Base-by-base conservation (phyloP, 768 basidiomycete species). In the Pulveroboletus sp. region DNA sequence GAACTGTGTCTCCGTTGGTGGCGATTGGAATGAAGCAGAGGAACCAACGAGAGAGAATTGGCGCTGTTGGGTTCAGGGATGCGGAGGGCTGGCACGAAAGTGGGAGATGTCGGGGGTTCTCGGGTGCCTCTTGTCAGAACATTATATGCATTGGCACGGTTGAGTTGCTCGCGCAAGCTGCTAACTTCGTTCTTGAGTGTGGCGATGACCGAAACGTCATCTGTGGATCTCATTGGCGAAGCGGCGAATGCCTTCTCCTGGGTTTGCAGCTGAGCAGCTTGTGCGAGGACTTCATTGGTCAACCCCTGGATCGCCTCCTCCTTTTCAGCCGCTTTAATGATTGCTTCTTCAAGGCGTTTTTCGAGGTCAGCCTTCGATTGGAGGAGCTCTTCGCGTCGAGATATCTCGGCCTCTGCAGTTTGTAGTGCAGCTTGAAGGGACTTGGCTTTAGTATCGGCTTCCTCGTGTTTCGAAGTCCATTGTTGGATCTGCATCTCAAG, bases 111-210 rank as follows among this genome's bases (percentile, higher is more conserved):
- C 5, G 89, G 88, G 19, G 83, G 82, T 16, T 90, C 84, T 31
- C 85, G 83, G 36, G 79, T 67, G 26, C 86, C 82, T 56, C 85
- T 82, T 11, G 91, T 93, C 43, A 96, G 78, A 14, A 82, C 78
- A 58, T 93, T 91, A 59, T 96, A 79, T 9, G 96, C 92, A 63
- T 94, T 93, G n/a, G 92, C 84, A 27, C 95, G 83, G 60, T 94
- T 94, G 56, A 98, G 82, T 64, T 98, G 95, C 64, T 99, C 96
- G 51, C 93, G 90, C 26, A 98, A 78, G 60, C 74, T 86, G 69
- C 86, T 85, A 58, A 99, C 86, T 74, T 99, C 96, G 58, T 82
- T 89, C 69, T 95, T 93, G 59, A 99, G 80, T 0, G 86, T 86
- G 55, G 83, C 74, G 54, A 98, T 92, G 35, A 95, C 86, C 14